Evolutionary conservation across 2,329 filamentous ascomycete species (phyloP).

Genomic region (Diaporthe caulivora): DNA sequence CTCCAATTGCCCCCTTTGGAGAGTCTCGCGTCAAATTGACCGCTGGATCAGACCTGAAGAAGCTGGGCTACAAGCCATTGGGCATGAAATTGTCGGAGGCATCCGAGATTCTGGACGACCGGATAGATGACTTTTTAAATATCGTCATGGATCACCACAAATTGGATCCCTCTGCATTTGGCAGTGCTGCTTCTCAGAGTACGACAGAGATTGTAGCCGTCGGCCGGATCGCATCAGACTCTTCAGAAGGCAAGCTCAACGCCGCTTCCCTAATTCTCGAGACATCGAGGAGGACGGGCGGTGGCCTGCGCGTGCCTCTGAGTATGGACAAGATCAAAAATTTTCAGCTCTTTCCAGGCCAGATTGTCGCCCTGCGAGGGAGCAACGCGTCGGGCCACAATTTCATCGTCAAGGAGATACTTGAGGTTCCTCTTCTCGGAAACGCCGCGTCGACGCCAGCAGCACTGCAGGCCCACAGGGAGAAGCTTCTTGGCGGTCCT

Average conservation of each 20-base stretch:
- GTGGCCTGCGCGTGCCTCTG: slow-evolving; percentile 83
- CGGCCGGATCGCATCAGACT: slow-evolving; percentile 91
- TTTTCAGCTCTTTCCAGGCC: slow-evolving; percentile 93
- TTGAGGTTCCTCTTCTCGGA: slow-evolving; percentile 80
- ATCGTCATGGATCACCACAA: slow-evolving; percentile 80
- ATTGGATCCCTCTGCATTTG: slow-evolving; percentile 84
- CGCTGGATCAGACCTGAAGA: slow-evolving; percentile 89
- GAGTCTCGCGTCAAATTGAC: slow-evolving; percentile 87
- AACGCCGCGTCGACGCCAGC: slow-evolving; percentile 77
- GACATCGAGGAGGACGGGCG: slow-evolving; percentile 85
- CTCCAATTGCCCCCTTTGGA: slow-evolving; percentile 77
- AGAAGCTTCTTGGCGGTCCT: slow-evolving; percentile 74
- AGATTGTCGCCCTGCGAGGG: slow-evolving; percentile 89
- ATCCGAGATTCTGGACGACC: slow-evolving; percentile 92
- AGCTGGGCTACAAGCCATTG: slow-evolving; percentile 91
- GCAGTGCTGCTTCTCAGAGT: slow-evolving; percentile 86
- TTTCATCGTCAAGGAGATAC: slow-evolving; percentile 83
- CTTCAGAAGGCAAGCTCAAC: slow-evolving; percentile 87
- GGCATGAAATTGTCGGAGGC: slow-evolving; percentile 95
- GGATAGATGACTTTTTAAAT: slow-evolving; percentile 90
- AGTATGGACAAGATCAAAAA: slow-evolving; percentile 76
- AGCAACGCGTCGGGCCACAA: slow-evolving; percentile 88
- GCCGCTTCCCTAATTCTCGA: slow-evolving; percentile 88
- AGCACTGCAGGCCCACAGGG: slow-evolving; percentile 75
- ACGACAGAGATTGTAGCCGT: slow-evolving; percentile 91